These are phyloP conservation scores for Cucurbitaria berberidis DNA, from an alignment of 2,329 filamentous ascomycete species.

Conservation along the genomic window DNA sequence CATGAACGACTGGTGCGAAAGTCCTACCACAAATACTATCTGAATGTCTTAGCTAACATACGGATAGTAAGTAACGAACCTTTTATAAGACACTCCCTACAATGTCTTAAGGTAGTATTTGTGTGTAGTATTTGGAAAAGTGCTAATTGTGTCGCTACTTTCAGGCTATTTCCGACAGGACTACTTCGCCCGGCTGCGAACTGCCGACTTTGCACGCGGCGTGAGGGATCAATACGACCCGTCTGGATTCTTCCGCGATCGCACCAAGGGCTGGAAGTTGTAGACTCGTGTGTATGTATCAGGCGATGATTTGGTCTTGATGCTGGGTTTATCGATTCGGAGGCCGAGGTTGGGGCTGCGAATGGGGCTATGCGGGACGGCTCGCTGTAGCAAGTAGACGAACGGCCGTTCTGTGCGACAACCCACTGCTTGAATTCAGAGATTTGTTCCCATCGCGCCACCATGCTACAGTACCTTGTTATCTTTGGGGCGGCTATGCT, in stretches of 20 bases:
- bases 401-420: slow-evolving; percentile 17
- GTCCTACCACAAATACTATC: no score
- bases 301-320: slow-evolving; percentile 10
- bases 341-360: slow-evolving; percentile 28
- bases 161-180: slow-evolving; percentile 53
- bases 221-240: slow-evolving; percentile 50
- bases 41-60: no score
- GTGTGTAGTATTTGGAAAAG: no score
- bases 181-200: slow-evolving; percentile 51
- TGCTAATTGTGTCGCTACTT: no score
- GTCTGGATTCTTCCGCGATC: slow-evolving; percentile 48
- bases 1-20: slow-evolving; percentile 57
- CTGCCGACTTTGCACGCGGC: slow-evolving; percentile 38
- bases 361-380: slow-evolving; percentile 19
- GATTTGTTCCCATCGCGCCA: slow-evolving; percentile 4
- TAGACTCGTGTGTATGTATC: slow-evolving; percentile 10
- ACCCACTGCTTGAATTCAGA: neutral
- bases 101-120: no score
- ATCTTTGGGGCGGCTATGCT: slow-evolving; percentile 17
- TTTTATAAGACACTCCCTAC: no score
- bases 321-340: slow-evolving; percentile 27
- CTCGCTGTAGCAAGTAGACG: slow-evolving; percentile 8
- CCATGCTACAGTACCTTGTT: neutral
- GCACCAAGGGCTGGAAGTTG: slow-evolving; percentile 51
- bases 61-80: no score